Evolutionary conservation across 495 filamentous ascomycete genomes (phyloP).

Genomic region (Penicillium angulare): DNA sequence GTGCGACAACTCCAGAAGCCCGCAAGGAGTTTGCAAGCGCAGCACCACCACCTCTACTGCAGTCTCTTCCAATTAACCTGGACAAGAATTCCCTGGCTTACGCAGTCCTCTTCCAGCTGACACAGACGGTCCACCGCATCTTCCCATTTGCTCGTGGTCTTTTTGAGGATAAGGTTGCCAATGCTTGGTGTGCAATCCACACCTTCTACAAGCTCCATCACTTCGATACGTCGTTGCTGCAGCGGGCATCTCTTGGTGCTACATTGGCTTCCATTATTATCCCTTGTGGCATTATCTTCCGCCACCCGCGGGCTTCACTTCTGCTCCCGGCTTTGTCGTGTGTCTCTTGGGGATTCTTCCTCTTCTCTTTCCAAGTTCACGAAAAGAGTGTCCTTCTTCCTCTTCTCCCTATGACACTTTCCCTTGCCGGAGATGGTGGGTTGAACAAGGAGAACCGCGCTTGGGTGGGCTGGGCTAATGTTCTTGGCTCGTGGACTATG

Average conservation of each 20-base stretch:
- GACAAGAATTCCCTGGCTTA: conserved; percentile 67
- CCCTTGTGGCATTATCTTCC: conserved; percentile 75
- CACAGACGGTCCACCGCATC: conserved; percentile 81
- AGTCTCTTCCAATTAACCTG: conserved; percentile 54
- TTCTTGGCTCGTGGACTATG: conserved; percentile 90
- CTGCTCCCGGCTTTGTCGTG: conserved; percentile 75
- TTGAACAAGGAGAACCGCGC: conserved; percentile 71
- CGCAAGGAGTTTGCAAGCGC: conserved; percentile 37
- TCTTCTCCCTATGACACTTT: conserved; percentile 84
- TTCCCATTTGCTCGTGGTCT: conserved; percentile 93
- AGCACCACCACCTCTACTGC: conserved; percentile 55
- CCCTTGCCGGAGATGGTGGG: conserved; percentile 74
- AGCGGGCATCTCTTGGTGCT: conserved; percentile 70
- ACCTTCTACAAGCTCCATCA: conserved; percentile 80
- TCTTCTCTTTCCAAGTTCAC: conserved; percentile 96
- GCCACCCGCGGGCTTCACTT: conserved; percentile 71
- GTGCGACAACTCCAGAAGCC: conserved; percentile 38
- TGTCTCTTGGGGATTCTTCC: conserved; percentile 93
- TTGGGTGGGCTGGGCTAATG: conserved; percentile 92
- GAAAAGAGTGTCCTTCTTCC: conserved; percentile 95
- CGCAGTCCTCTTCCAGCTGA: conserved; percentile 67
- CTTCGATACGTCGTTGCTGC: conserved; percentile 64
- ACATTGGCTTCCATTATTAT: conserved; percentile 75
- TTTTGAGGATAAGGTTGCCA: conserved; percentile 98
- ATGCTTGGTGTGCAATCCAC: conserved; percentile 93